Conservation (phyloP, 169 alveolate species). For the Cryptosporidium felis region DNA sequence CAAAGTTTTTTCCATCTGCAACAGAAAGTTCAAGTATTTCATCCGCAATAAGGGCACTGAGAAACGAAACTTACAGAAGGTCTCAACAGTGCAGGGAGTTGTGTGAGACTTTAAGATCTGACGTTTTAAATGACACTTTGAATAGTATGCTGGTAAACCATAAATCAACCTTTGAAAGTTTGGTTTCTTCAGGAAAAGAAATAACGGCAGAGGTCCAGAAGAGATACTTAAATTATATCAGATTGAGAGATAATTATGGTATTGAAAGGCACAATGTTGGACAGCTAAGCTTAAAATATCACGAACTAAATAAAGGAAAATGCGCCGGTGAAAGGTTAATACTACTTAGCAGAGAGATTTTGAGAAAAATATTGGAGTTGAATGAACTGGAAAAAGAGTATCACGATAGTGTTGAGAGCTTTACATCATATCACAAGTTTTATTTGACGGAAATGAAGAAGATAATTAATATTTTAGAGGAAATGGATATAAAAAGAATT, state of each 20-base stretch:
- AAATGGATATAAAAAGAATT: constrained; percentile 65
- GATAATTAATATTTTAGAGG: constrained; percentile 38
- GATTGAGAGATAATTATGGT: constrained; percentile 56
- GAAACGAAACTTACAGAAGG: constrained; percentile 60
- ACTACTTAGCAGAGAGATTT: constrained; percentile 9
- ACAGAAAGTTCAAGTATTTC: constrained; percentile 59
- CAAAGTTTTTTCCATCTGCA: constrained; percentile 56
- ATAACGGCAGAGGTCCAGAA: constrained; percentile 32
- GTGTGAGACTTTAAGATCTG: constrained; percentile 45
- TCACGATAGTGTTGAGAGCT: constrained; percentile 31
- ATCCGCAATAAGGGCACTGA: constrained; percentile 34
- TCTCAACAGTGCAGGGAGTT: constrained; percentile 62
- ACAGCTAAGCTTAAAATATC: constrained; percentile 27
- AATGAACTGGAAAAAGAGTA: constrained; percentile 29
- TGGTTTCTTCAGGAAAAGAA: constrained; percentile 11
- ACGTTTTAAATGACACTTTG: constrained; percentile 29
- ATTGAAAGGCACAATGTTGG: constrained; percentile 55
- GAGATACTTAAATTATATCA: constrained; percentile 7
- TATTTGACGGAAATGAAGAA: constrained; percentile 52
- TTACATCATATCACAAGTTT: constrained; percentile 11
- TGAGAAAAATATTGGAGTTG: constrained; percentile 11
- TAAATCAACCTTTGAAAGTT: constrained; percentile 28
- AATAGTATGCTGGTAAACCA: constrained; percentile 52
- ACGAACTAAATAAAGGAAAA: constrained; percentile 1
- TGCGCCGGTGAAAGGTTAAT: not conserved